Conservation (phyloP, 169 alveolate genomes). For the Theileria orientalis region DNA sequence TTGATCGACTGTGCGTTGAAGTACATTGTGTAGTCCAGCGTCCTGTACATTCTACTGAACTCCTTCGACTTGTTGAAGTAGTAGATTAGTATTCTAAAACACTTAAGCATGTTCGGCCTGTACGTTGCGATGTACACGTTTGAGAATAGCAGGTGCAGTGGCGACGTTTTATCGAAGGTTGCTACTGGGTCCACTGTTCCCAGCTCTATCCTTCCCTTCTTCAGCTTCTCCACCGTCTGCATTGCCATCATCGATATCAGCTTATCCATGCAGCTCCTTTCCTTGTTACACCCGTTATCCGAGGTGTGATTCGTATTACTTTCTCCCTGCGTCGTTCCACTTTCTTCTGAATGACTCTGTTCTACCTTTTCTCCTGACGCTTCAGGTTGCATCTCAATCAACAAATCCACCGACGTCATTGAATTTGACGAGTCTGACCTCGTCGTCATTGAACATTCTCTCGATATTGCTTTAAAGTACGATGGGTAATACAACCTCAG, state of each 20-base stretch:
- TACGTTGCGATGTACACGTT: slow-evolving; percentile 47
- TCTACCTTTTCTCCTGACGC: not conserved
- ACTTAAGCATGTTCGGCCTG: slow-evolving; percentile 39
- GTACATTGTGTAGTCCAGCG: not conserved
- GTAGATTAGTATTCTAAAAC: slow-evolving; percentile 50
- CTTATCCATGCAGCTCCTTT: not conserved
- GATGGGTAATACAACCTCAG: slow-evolving; percentile 30
- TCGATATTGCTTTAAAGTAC: not conserved
- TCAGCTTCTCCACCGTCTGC: not conserved
- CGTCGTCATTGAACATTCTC: not conserved
- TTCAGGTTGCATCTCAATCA: not conserved
- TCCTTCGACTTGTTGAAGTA: slow-evolving; percentile 39
- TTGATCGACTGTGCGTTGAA: not conserved
- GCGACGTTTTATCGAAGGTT: slow-evolving; percentile 61
- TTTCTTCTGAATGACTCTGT: not conserved
- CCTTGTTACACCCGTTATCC: too few species aligned
- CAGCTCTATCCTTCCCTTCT: slow-evolving; percentile 24
- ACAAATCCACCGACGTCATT: not conserved
- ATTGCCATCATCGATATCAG: not conserved
- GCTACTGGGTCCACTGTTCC: slow-evolving; percentile 36
- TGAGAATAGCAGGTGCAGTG: slow-evolving; percentile 58
- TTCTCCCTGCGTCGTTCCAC: not conserved
- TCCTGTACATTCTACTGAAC: not conserved
- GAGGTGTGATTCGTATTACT: not conserved
- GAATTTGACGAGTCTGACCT: not conserved